Evolutionary conservation across 768 basidiomycete species (phyloP), one percentile per base, ranked within the genome.

Genomic region (Kwoniella heveanensis): DNA sequence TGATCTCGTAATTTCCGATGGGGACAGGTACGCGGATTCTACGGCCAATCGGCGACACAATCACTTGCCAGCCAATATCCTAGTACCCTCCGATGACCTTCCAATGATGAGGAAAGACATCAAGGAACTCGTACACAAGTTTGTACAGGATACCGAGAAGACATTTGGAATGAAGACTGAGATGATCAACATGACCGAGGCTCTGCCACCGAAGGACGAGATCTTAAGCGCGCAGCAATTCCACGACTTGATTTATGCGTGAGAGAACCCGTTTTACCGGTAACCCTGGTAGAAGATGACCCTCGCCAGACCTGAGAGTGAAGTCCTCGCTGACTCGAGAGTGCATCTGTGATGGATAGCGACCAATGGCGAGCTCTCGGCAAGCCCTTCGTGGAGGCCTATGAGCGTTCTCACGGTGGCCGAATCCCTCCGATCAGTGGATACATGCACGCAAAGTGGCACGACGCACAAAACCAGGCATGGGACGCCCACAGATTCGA

Each of bases 11-110:
- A n/a, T n/a, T n/a, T n/a, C n/a, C n/a, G n/a, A n/a, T n/a, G n/a
- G n/a, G n/a, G n/a, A n/a, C n/a, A 66, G 65, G 64, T 62, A 70
- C 51, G 57, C 63, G 7, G 62, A 61, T 37, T 65, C 59, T 10
- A 55, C 57, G 47, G 60, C 57, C 10, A 62, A 62, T 51, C 46
- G 62, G 51, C 27, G 64, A 58, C 60, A 62, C 60, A 49, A 66
- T 59, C 22, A 57, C 57, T 25, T 50, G 24, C 55, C 49, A 1
- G 24, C 26, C 59, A 57, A 54, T 39, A 58, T 50, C 25, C 60
- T 60, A 10, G 48, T 36, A 32, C 57, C 29, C 60, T 58, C 54
- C 2, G 66, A 46, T 29, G 44, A 32, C 39, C 68, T 39, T 60
- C 64, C 22, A 54, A 55, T 1, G 62, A 66, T 61, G 56, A 32